Evolutionary conservation across 495 filamentous ascomycete species (phyloP), one percentile per base, ranked within the genome.

Genomic region (Aspergillus ostianus): DNA sequence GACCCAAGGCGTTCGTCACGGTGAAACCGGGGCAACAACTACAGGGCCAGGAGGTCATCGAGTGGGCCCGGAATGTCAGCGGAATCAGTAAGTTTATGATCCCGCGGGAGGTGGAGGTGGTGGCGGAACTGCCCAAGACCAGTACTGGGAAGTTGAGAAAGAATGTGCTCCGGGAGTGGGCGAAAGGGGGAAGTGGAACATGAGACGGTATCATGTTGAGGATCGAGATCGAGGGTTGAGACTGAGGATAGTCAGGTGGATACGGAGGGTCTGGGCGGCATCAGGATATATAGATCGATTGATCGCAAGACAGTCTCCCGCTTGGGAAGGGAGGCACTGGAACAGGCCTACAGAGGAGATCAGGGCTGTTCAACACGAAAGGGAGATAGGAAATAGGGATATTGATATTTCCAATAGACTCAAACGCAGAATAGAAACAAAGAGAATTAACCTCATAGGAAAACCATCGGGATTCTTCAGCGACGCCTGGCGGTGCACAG

Each of bases 121-220:
- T 98, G 30, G 59, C 74, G 21, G 92, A 97, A 72, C 77, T 98
- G 56, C 94, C 94, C 13, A 98, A 98, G 83, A 98, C 95, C 26
- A 92, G 88, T 67, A 98, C 94, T 3, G 94, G 94, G 26, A 98
- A 98, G 80, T 77, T 98, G 55, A 87, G 90, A 82, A 98, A 98
- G 83, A 98, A 97, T 71, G 85, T 96, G 46, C 68, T 98, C 48
- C 77, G 93, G 60, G 89, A 91, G 67, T 93, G 91, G 93, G 89
- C 89, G 4, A 93, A 84, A 50, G 59, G 61, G 26, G 61, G 47
- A 10, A 59, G 27, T 52, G 58, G 59, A 23, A 48, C 61, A 58
- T 67, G 61, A 64, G 47, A 18, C 5, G 29, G 15, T 54, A 20
- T 19, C n/a, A 18, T 19, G 4, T 2, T 41, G 6, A 12, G 18